Evolutionary conservation across 805 yeast genomes (phyloP).

Genomic region (Yarrowia porcina): DNA sequence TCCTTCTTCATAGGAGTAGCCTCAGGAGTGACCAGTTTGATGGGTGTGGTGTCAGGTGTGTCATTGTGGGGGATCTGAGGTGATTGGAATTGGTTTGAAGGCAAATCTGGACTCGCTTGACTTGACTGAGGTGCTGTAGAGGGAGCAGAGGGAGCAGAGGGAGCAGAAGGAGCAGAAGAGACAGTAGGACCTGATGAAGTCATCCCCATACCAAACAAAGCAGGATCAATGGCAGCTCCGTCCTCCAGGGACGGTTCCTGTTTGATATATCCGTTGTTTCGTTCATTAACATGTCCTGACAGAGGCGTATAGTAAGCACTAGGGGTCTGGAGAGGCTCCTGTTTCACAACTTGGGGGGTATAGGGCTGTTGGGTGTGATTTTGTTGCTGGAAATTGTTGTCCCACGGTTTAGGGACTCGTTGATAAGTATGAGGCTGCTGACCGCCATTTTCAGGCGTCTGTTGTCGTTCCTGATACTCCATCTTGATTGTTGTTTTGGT

Average conservation of each 20-base stretch:
- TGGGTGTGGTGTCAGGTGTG: neutral
- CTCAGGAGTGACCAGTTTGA: neutral
- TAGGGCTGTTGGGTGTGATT: neutral
- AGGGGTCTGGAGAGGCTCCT: neutral
- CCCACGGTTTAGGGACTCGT: neutral
- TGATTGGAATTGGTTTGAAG: neutral
- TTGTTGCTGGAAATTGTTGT: neutral
- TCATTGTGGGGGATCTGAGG: neutral
- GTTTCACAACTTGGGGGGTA: constrained; percentile 1
- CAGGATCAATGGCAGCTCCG: constrained; percentile 4
- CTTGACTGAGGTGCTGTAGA: neutral
- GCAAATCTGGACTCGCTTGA: neutral
- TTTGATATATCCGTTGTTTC: neutral
- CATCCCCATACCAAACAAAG: neutral
- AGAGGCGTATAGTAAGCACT: neutral
- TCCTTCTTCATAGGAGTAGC: neutral
- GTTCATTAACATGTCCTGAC: neutral
- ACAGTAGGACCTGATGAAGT: no score
- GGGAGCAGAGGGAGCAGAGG: neutral
- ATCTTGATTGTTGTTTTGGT: constrained; percentile 13
- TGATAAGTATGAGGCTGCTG: neutral
- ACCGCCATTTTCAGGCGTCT: constrained; percentile 3
- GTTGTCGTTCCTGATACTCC: neutral
- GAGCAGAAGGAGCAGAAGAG: neutral
- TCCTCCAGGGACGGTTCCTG: neutral